phyloP scores from a whole-genome alignment of 768 basidiomycete species.

The Russula vinacea region DNA sequence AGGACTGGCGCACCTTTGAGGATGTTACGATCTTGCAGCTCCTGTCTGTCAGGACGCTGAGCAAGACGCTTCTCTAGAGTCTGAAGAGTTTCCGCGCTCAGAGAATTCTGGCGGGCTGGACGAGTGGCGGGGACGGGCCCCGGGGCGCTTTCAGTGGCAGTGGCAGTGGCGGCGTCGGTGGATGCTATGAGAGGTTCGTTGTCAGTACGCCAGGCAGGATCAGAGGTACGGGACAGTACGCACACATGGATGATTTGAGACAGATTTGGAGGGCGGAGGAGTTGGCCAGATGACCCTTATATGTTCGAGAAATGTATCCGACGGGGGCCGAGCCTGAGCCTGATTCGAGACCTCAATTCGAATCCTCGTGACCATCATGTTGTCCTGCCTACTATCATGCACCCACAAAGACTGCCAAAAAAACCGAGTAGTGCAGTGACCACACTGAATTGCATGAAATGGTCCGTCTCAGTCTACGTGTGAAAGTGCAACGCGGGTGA shows the following conservation, averaged over 20 bases:
- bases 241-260: slow-evolving; percentile 19
- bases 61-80: slow-evolving; percentile 55
- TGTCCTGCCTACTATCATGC: background rate
- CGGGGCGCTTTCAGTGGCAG: slow-evolving; percentile 7
- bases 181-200: slow-evolving; percentile 4
- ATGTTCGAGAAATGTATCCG: background rate
- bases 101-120: slow-evolving; percentile 34
- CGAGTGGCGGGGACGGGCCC: slow-evolving; percentile 18
- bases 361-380: background rate
- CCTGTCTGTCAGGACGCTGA: slow-evolving; percentile 54
- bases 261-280: background rate
- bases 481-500: background rate
- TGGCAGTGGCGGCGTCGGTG: slow-evolving; percentile 8
- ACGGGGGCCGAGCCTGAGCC: background rate
- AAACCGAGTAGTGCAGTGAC: background rate
- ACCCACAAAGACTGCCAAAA: background rate
- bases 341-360: background rate
- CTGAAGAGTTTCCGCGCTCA: slow-evolving; percentile 39
- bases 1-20: slow-evolving; percentile 50
- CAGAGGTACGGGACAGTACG: background rate
- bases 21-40: slow-evolving; percentile 66
- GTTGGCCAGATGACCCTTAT: slow-evolving; percentile 12
- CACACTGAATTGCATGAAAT: too few species aligned
- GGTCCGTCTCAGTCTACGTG: background rate
- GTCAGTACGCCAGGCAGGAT: background rate